phyloP scores from a whole-genome alignment of 2,329 filamentous ascomycete species.

The Ophiocordyceps camponoti-saundersi region DNA sequence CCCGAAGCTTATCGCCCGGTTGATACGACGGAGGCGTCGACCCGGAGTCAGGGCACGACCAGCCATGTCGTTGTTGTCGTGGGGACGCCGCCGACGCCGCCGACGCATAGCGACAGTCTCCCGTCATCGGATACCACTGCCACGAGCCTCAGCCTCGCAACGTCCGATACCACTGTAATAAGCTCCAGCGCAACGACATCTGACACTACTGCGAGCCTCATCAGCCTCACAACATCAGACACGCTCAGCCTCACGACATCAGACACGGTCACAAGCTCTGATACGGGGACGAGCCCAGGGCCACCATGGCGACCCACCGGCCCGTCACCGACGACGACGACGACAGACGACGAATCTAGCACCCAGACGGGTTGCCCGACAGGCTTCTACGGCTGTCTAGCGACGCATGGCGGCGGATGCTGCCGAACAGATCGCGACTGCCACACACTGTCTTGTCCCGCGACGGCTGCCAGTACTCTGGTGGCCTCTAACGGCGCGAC shows the following conservation, averaged over 20 bases:
- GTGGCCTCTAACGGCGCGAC: constrained; percentile 54
- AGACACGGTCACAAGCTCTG: not conserved
- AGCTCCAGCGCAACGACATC: not conserved
- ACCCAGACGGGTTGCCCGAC: constrained; percentile 49
- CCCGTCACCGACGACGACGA: constrained; percentile 11
- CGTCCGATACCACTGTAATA: not conserved
- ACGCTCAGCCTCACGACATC: not conserved
- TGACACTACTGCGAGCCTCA: not conserved
- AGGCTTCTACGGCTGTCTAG: constrained; percentile 82
- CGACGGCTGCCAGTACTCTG: constrained; percentile 37
- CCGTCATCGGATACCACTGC: constrained; percentile 16
- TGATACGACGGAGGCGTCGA: constrained; percentile 6
- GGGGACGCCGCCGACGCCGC: too few species aligned
- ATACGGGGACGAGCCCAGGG: constrained; percentile 11
- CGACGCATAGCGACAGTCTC: not conserved
- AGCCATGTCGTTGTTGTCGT: constrained; percentile 2
- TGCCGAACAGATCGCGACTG: constrained; percentile 81
- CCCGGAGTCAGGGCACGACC: too few species aligned
- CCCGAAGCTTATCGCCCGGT: not conserved
- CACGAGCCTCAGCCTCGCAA: not conserved
- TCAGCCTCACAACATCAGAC: not conserved
- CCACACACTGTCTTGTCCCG: constrained; percentile 61
- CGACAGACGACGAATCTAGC: constrained; percentile 17
- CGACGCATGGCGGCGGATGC: constrained; percentile 67
- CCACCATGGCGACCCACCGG: constrained; percentile 27